Evolutionary conservation across 768 basidiomycete genomes (phyloP), one percentile per base, ranked within the genome.

Genomic region (Melanogaster broomeanus): DNA sequence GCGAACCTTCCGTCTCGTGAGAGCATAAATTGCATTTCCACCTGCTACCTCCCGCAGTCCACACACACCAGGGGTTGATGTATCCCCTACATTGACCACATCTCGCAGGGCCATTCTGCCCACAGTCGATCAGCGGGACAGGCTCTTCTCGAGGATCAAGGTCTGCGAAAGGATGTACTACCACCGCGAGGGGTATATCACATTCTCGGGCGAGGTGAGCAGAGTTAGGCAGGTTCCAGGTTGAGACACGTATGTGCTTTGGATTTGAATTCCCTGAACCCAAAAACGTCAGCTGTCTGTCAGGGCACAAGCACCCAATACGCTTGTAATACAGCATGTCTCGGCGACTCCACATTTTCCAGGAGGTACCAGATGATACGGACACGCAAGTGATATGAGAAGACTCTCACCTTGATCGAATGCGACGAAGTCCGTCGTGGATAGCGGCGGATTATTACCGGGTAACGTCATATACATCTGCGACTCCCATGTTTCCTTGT

Each of bases 21-120:
- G 75, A 71, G 71, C 97, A 99, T 15, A 99, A 66, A 75, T 98
- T 98, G 67, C 97, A 99, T 60, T 78, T 84, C 92, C 95, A 99
- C 58, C 78, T 83, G 52, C 79, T 78, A 6, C 97, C 97, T 3
- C 90, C 90, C 9, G 87, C 80, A 18, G 80, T 72, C 85, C 92
- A 99, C 22, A 74, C 74, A 67, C 88, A 93, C 93, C 93, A 98
- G 0, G 94, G 89, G 63, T 98, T 98, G 60, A 99, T 77, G 67
- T 98, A 99, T 0, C 79, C 91, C 58, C 91, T 79, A 68, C 97
- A 99, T 30, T 80, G 76, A 40, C 77, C 80, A 61, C 97, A 99
- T 28, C 97, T 80, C 21, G 88, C 80, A 12, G 96, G 97, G 12
- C 93, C 94, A 1, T 67, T 64, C 22, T 76, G 74, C 6, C 85